Conservation (phyloP, 192 early-diverging fungal species). For the Backusella sp. region DNA sequence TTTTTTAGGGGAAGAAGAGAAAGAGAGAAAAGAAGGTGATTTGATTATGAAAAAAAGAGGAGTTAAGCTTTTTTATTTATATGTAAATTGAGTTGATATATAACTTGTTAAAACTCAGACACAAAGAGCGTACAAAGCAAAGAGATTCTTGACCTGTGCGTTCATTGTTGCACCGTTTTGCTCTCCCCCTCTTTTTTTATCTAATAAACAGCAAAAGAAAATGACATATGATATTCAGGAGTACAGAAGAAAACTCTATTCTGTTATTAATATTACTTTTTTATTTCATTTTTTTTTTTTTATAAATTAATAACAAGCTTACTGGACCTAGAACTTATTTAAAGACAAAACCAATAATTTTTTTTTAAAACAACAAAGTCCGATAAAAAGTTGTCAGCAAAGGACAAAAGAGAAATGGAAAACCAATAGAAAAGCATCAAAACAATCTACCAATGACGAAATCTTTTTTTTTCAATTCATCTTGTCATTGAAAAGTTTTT, state of each 20-base stretch:
- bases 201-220: not conserved
- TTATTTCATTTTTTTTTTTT: not conserved
- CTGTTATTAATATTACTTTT: not conserved
- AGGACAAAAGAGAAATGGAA: not conserved
- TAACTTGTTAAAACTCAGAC: slow-evolving; percentile 1
- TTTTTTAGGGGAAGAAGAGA: not conserved
- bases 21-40: not conserved
- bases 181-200: not conserved
- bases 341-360: not conserved
- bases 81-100: not conserved
- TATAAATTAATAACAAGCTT: not conserved
- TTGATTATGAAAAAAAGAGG: not conserved
- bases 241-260: not conserved
- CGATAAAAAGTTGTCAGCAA: not conserved
- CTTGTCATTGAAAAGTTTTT: no score
- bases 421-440: not conserved
- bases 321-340: not conserved
- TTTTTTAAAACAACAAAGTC: not conserved
- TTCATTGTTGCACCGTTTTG: not conserved
- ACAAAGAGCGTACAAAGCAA: no score
- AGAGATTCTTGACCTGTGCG: not conserved
- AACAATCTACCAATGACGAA: no score
- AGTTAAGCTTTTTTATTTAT: not conserved
- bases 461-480: no score
- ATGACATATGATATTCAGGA: slow-evolving; percentile 4